Evolutionary conservation across 768 basidiomycete genomes (phyloP).

Genomic region (Tulasnella sp.): DNA sequence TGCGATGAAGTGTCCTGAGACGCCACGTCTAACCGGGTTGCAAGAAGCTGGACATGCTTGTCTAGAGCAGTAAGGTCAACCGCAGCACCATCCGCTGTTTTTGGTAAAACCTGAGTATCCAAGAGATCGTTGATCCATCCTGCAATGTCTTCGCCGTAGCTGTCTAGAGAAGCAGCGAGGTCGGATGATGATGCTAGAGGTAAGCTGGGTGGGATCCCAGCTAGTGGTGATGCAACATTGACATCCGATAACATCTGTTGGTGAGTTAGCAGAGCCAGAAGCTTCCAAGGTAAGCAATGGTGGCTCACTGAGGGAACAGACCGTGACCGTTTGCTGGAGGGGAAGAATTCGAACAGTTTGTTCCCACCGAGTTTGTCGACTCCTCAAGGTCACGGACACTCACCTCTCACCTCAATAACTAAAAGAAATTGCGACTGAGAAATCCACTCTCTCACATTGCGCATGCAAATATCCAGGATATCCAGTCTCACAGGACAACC

Average conservation of each 20-base stretch:
- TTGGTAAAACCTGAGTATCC: slow-evolving; percentile 29
- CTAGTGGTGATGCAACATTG: background rate
- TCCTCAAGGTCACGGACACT: too few species aligned
- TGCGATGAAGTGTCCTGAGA: slow-evolving; percentile 80
- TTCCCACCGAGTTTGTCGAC: background rate
- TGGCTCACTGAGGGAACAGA: background rate
- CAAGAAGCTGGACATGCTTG: slow-evolving; percentile 62
- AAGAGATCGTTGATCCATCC: slow-evolving; percentile 69
- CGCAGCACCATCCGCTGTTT: slow-evolving; percentile 22
- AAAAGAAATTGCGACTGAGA: background rate
- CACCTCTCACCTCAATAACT: too few species aligned
- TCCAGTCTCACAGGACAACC: background rate
- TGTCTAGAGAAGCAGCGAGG: slow-evolving; percentile 41
- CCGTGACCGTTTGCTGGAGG: background rate
- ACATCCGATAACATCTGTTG: background rate
- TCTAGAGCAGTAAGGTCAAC: slow-evolving; percentile 55
- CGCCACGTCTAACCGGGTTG: slow-evolving; percentile 75
- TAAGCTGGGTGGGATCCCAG: background rate
- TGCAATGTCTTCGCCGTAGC: slow-evolving; percentile 48
- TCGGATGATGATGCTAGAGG: slow-evolving; percentile 21
- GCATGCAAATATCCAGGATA: background rate
- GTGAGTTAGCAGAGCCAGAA: background rate
- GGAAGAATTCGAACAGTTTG: background rate
- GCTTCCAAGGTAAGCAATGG: background rate
- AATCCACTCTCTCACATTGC: background rate